Evolutionary conservation across 805 yeast species (phyloP), one percentile per base, ranked within the genome.

Genomic region (Lachancea mirantina): DNA sequence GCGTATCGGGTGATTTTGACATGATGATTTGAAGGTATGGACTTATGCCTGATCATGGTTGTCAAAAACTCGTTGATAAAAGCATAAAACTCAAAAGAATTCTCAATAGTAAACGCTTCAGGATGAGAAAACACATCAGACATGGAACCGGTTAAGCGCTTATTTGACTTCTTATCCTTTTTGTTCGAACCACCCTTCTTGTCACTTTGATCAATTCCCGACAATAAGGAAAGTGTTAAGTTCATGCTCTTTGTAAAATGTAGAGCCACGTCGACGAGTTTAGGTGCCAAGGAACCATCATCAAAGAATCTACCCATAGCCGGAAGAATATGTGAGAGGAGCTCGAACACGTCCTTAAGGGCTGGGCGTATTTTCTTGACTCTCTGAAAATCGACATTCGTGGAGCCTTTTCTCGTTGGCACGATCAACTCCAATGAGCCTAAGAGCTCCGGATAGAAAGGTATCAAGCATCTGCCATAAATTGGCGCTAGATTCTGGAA

Each of bases 61-160:
- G 55, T 60, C 37, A 82, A 67, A 44, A 84, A 80, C 5, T 38
- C 29, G 23, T 50, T 46, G 8, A 60, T 40, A 3, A 45, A 46
- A 29, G 45, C 39, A 19, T 47, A 43, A 6, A 75, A 69, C 1
- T 35, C 17, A 0, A 39, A 23, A 4, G 77, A 63, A 10, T 74
- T 65, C 7, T 59, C 54, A 6, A 57, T 48, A 18, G 54, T 51
- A 45, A 81, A 80, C 33, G 73, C 62, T 34, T 72, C 75, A 28
- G 76, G 65, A 52, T 80, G 83, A 1, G 87, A 75, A 28, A 79
- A 62, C 19, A 80, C 50, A 57, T 82, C 94, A 6, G 88, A 71
- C 40, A 78, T 57, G 4, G 85, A 75, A 17, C 60, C 60, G 6
- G 65, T 64, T 1, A 72, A 42, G 11, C 55, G 57, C 23, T 57